Evolutionary conservation across 148 eudicot genomes (phyloP).

Genomic region (Rhododendron mucronatum): DNA sequence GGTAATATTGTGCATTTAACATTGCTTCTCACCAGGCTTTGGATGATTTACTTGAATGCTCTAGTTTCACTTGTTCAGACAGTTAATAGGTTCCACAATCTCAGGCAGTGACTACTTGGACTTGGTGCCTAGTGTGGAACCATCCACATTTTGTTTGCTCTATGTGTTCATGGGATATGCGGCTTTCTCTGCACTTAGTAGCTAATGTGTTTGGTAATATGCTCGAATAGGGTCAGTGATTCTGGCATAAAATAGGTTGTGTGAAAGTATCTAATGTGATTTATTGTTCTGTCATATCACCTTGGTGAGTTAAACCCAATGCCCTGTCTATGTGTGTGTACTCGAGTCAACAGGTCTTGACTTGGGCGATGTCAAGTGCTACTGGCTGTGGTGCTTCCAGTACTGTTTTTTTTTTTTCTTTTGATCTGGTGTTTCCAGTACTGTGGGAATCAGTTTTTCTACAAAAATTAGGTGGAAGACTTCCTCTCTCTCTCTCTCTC

Average conservation of each 20-base stretch:
- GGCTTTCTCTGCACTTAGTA: neutral
- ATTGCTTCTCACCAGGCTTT: neutral
- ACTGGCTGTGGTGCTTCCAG: neutral
- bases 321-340: neutral
- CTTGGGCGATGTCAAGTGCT: neutral
- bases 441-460: neutral
- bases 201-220: neutral
- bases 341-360: neutral
- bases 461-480: neutral
- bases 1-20: slow-evolving; percentile 11
- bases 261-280: neutral
- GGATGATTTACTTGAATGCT: neutral
- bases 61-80: neutral
- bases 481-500: neutral
- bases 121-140: neutral
- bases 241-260: neutral
- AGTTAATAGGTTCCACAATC: neutral
- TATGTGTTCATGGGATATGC: neutral
- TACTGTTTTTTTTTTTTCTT: neutral
- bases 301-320: neutral
- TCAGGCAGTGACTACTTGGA: no score
- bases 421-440: neutral
- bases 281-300: neutral
- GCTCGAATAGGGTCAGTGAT: neutral
- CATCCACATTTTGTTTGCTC: neutral